Conservation (phyloP, 148 eudicot species). For the Euryodendron excelsum region DNA sequence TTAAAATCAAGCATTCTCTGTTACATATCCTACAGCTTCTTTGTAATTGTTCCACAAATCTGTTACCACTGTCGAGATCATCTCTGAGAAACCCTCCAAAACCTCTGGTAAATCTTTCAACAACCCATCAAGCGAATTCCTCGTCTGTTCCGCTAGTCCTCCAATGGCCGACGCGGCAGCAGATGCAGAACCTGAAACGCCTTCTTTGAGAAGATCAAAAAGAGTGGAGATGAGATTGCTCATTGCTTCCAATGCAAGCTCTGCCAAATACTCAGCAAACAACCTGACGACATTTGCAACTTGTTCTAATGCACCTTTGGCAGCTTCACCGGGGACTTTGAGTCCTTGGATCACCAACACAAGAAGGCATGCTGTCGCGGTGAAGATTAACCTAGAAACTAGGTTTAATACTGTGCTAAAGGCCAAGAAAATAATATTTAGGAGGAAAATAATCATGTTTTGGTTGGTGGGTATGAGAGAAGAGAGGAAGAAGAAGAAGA, state of each 20-base stretch:
- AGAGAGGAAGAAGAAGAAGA: too few relatives aligned
- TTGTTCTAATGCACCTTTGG: constrained; percentile 42
- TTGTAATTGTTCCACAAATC: constrained; percentile 44
- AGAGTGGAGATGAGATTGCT: constrained; percentile 17
- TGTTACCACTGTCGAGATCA: constrained; percentile 34
- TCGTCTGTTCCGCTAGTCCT: constrained; percentile 38
- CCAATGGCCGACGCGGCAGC: constrained; percentile 28
- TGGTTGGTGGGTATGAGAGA: not conserved
- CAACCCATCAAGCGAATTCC: constrained; percentile 34
- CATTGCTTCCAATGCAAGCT: constrained; percentile 22
- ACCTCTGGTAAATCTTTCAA: constrained; percentile 40
- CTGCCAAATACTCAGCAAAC: constrained; percentile 29
- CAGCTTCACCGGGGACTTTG: constrained; percentile 51
- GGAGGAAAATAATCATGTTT: constrained; percentile 39
- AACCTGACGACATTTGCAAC: constrained; percentile 25
- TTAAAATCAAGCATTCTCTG: constrained; percentile 37
- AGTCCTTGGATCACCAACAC: constrained; percentile 56
- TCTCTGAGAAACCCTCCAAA: constrained; percentile 36
- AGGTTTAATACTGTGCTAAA: constrained; percentile 31
- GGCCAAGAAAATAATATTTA: constrained; percentile 39
- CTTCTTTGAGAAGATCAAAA: constrained; percentile 42
- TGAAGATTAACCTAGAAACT: constrained; percentile 41
- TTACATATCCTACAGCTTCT: constrained; percentile 39
- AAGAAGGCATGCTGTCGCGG: constrained; percentile 33
- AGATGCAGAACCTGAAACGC: constrained; percentile 24